phyloP scores from a whole-genome alignment of 1,284 basidiomycete species.

The Coniferiporia sulphurascens region DNA sequence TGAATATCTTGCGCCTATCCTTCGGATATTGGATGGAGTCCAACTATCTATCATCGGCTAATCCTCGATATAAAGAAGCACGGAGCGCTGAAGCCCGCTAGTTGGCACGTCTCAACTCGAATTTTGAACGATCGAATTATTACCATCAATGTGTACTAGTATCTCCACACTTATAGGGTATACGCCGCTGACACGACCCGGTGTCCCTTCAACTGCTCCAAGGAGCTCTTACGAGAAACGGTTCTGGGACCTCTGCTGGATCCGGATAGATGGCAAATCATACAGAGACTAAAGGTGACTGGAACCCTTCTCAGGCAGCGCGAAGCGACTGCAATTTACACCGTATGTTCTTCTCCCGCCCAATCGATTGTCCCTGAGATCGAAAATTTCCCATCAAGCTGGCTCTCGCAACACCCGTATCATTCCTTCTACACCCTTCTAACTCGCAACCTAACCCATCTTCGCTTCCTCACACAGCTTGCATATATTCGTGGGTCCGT shows the following conservation, averaged over 20 bases:
- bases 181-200: conserved; percentile 12
- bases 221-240: conserved; percentile 4
- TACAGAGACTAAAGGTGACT: background rate
- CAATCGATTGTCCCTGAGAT: background rate
- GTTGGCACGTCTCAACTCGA: conserved; percentile 1
- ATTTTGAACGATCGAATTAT: background rate
- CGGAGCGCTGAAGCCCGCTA: conserved; percentile 7
- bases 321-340: conserved; percentile 7
- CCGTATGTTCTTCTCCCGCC: background rate
- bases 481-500: conserved; percentile 18
- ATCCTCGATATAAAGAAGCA: conserved; percentile 8
- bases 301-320: conserved; percentile 13
- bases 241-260: conserved; percentile 12
- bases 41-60: conserved; percentile 12
- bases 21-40: background rate
- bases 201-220: conserved; percentile 6
- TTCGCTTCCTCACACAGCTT: conserved; percentile 9
- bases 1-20: conserved; percentile 13
- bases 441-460: background rate
- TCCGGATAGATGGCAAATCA: conserved; percentile 11
- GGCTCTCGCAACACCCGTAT: conserved; percentile 16
- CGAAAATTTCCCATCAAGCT: conserved; percentile 9
- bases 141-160: background rate
- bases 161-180: conserved; percentile 14
- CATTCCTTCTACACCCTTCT: background rate